Base-by-base conservation (phyloP, 352 stramenopile genomes). In the Globisporangium lucens region DNA sequence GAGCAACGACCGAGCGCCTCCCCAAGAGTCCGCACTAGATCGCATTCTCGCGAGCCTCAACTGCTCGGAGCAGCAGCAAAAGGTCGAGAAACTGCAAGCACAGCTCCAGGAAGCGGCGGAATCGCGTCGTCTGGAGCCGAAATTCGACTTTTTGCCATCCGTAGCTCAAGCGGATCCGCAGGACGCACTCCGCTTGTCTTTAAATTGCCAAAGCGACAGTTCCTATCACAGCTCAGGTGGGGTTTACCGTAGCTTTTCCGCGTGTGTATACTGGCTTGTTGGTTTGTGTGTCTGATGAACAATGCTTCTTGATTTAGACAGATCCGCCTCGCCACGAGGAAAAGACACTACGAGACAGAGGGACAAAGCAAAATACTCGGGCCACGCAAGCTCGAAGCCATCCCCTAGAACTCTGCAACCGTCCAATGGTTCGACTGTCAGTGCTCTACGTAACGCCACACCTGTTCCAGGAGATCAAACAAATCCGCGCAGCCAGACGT, bases 71-170 rank as follows among this genome's bases (percentile, higher is more conserved):
- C 77, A 85, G 41, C 71, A 78, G 65, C 71, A 70, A 27, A 76
- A 71, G 17, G 67, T 85, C n/a, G 75, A 76, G 30, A 70, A 52
- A 43, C 66, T 81, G 13, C 69, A 81, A 61, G 64, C 29, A 22
- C 73, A 85, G 24, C 67, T 85, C 2, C 51, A 71, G 30, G 56
- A 75, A 73, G 67, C 75, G n/a, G 53, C 70, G 27, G 71, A 78
- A 0, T 70, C 66, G 62, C 68, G 36, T 24, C 68, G 64, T 35
- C 63, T 82, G 38, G 75, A 78, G 46, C 51, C 65, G 29, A 65
- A 74, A 30, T 58, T 82, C 2, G 70, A 78, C 41, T 63, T 72
- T 29, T 43, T 70, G 4, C 56, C 66, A 8, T 46, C 38, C 38
- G 13, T 1, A 46, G 12, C 38, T 20, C 38, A 46, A 5, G 12